Conservation (phyloP, 179 eudicot species). For the Nepenthes alata region DNA sequence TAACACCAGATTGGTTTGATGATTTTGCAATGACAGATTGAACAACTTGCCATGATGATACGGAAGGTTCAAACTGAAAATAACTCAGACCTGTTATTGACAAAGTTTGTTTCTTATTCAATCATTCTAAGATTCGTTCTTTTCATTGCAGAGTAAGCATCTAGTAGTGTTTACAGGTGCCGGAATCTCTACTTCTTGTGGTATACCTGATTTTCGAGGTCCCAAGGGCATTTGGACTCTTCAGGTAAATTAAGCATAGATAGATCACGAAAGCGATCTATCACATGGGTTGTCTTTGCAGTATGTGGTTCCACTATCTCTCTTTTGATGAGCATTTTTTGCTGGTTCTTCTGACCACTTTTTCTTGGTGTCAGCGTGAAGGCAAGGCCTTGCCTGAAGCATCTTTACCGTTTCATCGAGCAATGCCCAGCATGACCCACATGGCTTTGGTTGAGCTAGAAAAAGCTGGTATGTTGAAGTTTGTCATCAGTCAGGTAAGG, state of each 20-base stretch:
- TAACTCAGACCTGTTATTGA: conserved; percentile 2
- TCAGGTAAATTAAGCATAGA: conserved; percentile 38
- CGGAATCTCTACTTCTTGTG: conserved; percentile 97
- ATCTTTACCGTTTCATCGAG: conserved; percentile 89
- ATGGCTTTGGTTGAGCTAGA: conserved; percentile 93
- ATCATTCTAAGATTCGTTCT: conserved; percentile 4
- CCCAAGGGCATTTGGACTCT: conserved; percentile 98
- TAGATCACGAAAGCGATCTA: background rate
- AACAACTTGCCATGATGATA: conserved; percentile 62
- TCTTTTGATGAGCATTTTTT: background rate
- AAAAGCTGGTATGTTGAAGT: conserved; percentile 76
- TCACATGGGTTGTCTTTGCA: background rate
- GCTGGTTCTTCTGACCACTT: background rate
- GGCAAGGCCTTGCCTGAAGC: conserved; percentile 83
- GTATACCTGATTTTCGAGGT: conserved; percentile 98
- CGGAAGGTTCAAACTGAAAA: conserved; percentile 41
- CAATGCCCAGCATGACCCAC: conserved; percentile 84
- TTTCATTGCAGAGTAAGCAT: conserved; percentile 74
- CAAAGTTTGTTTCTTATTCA: background rate
- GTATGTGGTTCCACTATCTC: background rate
- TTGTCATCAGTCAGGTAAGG: conserved; percentile 81
- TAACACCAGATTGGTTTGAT: conserved; percentile 8
- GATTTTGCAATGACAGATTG: conserved; percentile 44
- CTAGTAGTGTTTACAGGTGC: conserved; percentile 95
- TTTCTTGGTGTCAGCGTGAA: conserved; percentile 35